Base-by-base conservation (phyloP, 2,329 filamentous ascomycete genomes). In the Colletotrichum theobromicola region DNA sequence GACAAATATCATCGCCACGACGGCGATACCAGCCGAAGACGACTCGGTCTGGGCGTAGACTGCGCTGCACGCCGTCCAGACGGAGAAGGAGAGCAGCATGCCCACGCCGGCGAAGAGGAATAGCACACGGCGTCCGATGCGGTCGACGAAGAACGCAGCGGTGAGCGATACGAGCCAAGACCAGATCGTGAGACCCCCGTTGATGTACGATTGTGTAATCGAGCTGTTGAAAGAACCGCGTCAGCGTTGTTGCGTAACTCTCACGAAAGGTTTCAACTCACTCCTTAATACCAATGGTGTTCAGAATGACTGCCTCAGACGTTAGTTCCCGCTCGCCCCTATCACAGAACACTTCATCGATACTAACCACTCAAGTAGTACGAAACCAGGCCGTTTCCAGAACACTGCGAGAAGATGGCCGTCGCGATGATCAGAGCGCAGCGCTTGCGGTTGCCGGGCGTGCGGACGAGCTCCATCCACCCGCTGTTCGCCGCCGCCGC, bases 401-500 rank as follows among this genome's bases (percentile, higher is more conserved):
- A 50, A 55, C 79, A 80, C 64, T 80, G 79, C 2, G 70, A 74
- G 65, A 79, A 80, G 8, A 79, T 72, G 55, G 84, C 85, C 16
- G 86, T 80, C 7, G 83, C 84, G 21, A 83, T 78, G 35, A 78
- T 70, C 15, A 74, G 32, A 16, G 61, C 61, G 15, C 72, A 74
- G 7, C 72, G 72, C 53, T 80, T 79, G 15, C 80, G 77, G 75
- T 82, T 82, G 12, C 77, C 80, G 0, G 78, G 79, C 6, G 79
- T 79, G 3, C 84, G 77, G 35, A 88, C 77, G 58, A 85, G 75
- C 35, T 87, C 80, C 66, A 84, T 80, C 69, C 82, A 85, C 1
- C 72, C 73, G 21, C 77, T 80, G 60, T 81, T 83, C 68, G 82
- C 78, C 67, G 80, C 78, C 67, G 80, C 81, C 50, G 71, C 74